phyloP scores from a whole-genome alignment of 1,284 basidiomycete genomes.

The Heimioporus retisporus region DNA sequence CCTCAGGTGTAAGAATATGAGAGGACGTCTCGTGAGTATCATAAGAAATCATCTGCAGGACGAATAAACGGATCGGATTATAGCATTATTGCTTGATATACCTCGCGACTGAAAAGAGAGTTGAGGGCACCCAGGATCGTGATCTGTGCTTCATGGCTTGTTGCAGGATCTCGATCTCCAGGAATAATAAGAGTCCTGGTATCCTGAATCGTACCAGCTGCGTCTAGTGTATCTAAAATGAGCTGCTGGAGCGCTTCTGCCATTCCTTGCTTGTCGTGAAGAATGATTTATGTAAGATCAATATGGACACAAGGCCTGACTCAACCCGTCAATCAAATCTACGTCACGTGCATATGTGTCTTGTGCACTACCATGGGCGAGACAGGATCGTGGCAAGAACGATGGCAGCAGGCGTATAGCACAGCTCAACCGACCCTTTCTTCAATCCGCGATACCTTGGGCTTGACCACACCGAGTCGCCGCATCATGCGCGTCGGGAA shows the following conservation, averaged over 20 bases:
- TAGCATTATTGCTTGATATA: constrained; percentile 47
- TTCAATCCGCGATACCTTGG: constrained; percentile 55
- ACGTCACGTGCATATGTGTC: constrained; percentile 33
- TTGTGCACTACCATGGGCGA: constrained; percentile 28
- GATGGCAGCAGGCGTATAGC: constrained; percentile 74
- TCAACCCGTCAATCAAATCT: constrained; percentile 28
- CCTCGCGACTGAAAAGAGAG: constrained; percentile 89
- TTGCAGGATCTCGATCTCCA: constrained; percentile 66
- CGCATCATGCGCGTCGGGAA: constrained; percentile 88
- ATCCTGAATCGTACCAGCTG: constrained; percentile 72
- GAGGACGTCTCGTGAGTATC: constrained; percentile 82
- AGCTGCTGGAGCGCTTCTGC: constrained; percentile 84
- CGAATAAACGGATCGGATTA: constrained; percentile 28
- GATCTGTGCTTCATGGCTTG: constrained; percentile 81
- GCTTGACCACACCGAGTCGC: constrained; percentile 43
- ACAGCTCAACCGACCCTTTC: constrained; percentile 64
- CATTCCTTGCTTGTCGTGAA: constrained; percentile 31
- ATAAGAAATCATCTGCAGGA: constrained; percentile 85
- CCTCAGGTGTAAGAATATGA: constrained; percentile 85
- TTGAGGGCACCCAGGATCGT: constrained; percentile 90
- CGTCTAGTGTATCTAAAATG: constrained; percentile 79
- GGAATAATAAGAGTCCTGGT: constrained; percentile 79
- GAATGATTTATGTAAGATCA: too few species aligned
- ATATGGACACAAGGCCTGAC: too few species aligned
- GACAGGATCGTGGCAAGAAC: not conserved